Evolutionary conservation across 2,329 filamentous ascomycete species (phyloP).

Genomic region (Verticillium nubilum): DNA sequence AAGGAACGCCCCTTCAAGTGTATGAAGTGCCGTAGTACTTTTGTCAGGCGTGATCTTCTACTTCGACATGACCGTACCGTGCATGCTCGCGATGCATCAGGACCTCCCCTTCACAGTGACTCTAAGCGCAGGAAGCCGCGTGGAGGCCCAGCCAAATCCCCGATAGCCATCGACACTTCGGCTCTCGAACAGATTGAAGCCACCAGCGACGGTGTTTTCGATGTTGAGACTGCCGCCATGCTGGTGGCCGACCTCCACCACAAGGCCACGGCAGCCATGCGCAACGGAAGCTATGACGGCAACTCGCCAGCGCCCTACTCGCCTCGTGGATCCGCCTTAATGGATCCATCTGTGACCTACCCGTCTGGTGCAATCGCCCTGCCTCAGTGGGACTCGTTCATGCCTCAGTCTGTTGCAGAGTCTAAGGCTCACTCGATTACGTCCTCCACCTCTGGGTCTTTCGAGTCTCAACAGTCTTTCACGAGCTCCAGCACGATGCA

Average conservation of each 20-base stretch:
- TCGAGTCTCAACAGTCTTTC: slow-evolving; percentile 63
- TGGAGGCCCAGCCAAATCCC: slow-evolving; percentile 66
- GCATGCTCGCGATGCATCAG: slow-evolving; percentile 88
- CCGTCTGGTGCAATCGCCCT: slow-evolving; percentile 73
- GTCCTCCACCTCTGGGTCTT: slow-evolving; percentile 59
- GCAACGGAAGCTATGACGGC: slow-evolving; percentile 51
- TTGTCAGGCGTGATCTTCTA: slow-evolving; percentile 93
- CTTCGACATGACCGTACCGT: slow-evolving; percentile 97
- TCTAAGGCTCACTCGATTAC: slow-evolving; percentile 71
- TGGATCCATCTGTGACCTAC: slow-evolving; percentile 75
- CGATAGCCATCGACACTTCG: slow-evolving; percentile 76
- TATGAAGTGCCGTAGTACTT: slow-evolving; percentile 95
- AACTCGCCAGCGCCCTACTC: slow-evolving; percentile 64
- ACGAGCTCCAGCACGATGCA: slow-evolving; percentile 51
- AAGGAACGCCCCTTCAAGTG: slow-evolving; percentile 99
- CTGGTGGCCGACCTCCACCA: slow-evolving; percentile 97
- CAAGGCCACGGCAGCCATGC: slow-evolving; percentile 74
- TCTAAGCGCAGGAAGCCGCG: slow-evolving; percentile 79
- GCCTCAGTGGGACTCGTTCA: slow-evolving; percentile 86
- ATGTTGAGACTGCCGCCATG: slow-evolving; percentile 97
- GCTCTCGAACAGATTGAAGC: slow-evolving; percentile 90
- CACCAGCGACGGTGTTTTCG: slow-evolving; percentile 84
- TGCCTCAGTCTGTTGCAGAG: slow-evolving; percentile 64
- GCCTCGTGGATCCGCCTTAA: slow-evolving; percentile 62
- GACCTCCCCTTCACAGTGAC: slow-evolving; percentile 88